phyloP scores from a whole-genome alignment of 805 yeast species.

The Candida andamanensis region DNA sequence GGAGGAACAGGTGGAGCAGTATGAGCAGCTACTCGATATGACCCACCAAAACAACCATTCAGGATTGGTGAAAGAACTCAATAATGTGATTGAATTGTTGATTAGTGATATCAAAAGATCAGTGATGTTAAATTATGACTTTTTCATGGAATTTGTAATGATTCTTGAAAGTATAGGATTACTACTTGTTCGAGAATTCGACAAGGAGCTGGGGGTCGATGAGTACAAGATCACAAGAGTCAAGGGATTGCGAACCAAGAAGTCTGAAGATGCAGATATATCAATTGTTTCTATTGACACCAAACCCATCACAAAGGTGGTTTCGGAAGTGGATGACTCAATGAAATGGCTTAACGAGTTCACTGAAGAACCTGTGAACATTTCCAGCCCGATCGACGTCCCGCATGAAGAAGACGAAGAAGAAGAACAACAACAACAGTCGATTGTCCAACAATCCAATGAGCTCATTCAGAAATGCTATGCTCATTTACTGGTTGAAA shows the following conservation, averaged over 20 bases:
- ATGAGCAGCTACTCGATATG: slow-evolving; percentile 39
- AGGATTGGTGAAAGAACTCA: slow-evolving; percentile 26
- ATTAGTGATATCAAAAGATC: slow-evolving; percentile 13
- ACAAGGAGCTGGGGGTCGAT: slow-evolving; percentile 17
- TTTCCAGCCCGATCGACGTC: slow-evolving; percentile 9
- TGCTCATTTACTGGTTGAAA: slow-evolving; percentile 13
- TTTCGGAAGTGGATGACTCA: slow-evolving; percentile 32
- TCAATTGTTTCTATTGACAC: slow-evolving; percentile 17
- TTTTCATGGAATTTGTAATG: slow-evolving; percentile 45
- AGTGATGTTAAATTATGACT: slow-evolving; percentile 17
- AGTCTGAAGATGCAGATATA: slow-evolving; percentile 27
- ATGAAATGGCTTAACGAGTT: slow-evolving; percentile 46
- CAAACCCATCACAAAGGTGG: slow-evolving; percentile 36
- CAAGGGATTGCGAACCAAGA: slow-evolving; percentile 62
- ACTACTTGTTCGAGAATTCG: slow-evolving; percentile 44
- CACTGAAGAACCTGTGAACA: slow-evolving; percentile 6
- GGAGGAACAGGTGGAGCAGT: slow-evolving; percentile 42
- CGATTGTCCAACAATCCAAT: slow-evolving; percentile 13
- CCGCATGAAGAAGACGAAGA: slow-evolving; percentile 6
- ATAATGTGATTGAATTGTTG: slow-evolving; percentile 14
- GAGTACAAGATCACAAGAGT: slow-evolving; percentile 62
- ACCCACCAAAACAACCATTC: slow-evolving; percentile 17
- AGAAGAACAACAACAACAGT: too few species aligned
- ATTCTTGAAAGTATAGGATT: slow-evolving; percentile 75
- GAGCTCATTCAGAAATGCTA: slow-evolving; percentile 12